Evolutionary conservation across 2,329 filamentous ascomycete species (phyloP).

Genomic region (Arthrobotrys conoides): DNA sequence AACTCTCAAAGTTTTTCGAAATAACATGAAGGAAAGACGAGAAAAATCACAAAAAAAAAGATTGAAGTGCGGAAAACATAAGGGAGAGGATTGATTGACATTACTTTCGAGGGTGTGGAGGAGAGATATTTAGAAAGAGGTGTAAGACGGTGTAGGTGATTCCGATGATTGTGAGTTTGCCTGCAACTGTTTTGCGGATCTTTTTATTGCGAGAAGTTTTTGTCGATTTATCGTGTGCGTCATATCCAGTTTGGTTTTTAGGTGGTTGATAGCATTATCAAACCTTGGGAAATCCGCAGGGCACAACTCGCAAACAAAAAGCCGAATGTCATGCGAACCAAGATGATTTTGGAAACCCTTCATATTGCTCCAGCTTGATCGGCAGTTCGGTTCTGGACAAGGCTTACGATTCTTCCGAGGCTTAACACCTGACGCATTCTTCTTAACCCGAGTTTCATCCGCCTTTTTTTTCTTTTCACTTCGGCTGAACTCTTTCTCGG

Average conservation of each 20-base stretch:
- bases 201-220: neutral
- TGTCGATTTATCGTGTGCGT: neutral
- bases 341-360: conserved; percentile 6
- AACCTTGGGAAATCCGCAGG: neutral
- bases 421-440: conserved; percentile 9
- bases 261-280: conserved; percentile 4
- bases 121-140: neutral
- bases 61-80: neutral
- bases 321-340: neutral
- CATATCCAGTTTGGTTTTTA: neutral
- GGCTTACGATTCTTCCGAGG: neutral
- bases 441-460: conserved; percentile 6
- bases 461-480: neutral
- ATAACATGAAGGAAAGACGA: neutral
- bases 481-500: neutral
- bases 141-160: neutral
- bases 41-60: neutral
- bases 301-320: conserved; percentile 24
- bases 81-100: neutral
- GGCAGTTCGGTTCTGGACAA: conserved; percentile 13
- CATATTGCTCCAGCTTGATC: neutral
- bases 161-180: neutral
- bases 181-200: neutral
- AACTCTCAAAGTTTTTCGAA: neutral
- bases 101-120: neutral